Conservation (phyloP, 164 flowering plant species). For the Nelumbo lutea region DNA sequence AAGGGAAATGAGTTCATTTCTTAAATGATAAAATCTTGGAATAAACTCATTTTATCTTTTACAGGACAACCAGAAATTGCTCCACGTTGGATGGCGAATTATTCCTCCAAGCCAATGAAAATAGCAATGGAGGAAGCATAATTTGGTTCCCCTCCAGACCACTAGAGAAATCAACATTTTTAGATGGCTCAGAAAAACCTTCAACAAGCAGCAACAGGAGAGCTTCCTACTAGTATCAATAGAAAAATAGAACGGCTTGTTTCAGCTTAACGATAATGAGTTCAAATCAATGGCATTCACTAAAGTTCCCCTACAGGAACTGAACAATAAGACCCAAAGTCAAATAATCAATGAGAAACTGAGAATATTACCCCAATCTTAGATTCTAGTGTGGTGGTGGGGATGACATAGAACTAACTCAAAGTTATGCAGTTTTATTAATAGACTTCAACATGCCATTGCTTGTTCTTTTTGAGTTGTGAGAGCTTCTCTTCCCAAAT, state of each 20-base stretch:
- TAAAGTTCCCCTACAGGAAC: neutral
- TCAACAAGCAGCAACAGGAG: neutral
- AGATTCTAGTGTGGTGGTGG: neutral
- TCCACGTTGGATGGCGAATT: too few species aligned
- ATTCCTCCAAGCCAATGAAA: too few species aligned
- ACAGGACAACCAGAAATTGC: too few species aligned
- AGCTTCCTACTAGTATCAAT: neutral
- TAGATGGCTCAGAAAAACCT: too few species aligned
- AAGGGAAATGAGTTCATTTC: too few species aligned
- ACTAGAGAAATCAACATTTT: too few species aligned
- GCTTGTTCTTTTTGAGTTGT: conserved; percentile 89
- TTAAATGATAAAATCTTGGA: too few species aligned
- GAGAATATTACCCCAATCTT: neutral
- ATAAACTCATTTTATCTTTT: too few species aligned
- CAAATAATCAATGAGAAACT: neutral
- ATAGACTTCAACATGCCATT: conserved; percentile 99
- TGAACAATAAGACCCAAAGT: neutral
- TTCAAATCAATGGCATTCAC: neutral
- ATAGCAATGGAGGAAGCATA: too few species aligned
- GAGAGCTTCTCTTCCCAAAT: conserved; percentile 87
- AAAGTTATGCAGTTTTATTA: conserved; percentile 17
- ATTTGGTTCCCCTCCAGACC: too few species aligned
- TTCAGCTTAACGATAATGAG: neutral
- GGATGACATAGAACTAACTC: neutral
- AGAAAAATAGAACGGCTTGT: neutral